Evolutionary conservation across 2,329 filamentous ascomycete species (phyloP).

Genomic region (Blumeria hordei): DNA sequence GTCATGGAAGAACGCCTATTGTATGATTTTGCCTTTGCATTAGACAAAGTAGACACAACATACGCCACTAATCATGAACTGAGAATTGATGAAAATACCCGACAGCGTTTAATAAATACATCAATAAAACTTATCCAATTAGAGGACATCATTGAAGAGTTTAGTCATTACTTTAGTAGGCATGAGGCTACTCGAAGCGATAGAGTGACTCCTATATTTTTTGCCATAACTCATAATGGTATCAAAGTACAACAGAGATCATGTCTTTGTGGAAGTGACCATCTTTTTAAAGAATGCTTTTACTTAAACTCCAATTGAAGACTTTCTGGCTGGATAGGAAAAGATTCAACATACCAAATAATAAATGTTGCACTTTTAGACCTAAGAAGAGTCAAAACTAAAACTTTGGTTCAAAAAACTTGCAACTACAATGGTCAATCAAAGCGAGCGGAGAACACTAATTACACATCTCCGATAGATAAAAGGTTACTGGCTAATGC

Average conservation of each 20-base stretch:
- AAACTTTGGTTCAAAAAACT: background rate
- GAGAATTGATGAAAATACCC: background rate
- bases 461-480: no score
- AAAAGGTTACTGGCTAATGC: no score
- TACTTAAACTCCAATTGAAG: background rate
- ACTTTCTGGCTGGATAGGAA: background rate
- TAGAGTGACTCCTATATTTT: background rate
- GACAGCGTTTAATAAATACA: background rate
- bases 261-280: background rate
- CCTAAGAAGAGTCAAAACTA: background rate
- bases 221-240: background rate
- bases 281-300: background rate
- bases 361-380: background rate
- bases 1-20: background rate
- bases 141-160: background rate
- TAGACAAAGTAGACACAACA: background rate
- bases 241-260: background rate
- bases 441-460: no score
- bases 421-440: background rate
- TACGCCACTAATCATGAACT: background rate
- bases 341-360: background rate
- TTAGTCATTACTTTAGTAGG: background rate
- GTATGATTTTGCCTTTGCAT: background rate
- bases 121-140: background rate
- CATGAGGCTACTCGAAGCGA: background rate